Conservation (phyloP, 306 rosid species). For the Ormosia emarginata region DNA sequence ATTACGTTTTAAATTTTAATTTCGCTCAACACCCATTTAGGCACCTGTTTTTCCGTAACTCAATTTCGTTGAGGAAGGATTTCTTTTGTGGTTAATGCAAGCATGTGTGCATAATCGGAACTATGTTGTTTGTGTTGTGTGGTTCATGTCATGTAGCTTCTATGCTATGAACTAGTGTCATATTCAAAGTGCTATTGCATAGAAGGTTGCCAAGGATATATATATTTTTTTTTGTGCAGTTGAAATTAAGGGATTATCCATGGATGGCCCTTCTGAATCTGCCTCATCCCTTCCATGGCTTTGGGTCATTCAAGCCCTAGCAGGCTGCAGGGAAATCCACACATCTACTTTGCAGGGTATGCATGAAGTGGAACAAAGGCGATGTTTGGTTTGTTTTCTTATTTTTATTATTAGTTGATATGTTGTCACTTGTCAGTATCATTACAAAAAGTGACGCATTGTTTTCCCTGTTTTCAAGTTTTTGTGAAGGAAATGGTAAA, state of each 20-base stretch:
- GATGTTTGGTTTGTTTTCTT: neutral
- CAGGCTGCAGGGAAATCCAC: conserved; percentile 33
- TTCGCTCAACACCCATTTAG: neutral
- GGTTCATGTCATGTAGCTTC: neutral
- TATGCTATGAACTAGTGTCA: neutral
- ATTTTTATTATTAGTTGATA: neutral
- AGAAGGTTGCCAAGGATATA: neutral
- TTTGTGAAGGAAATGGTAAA: neutral
- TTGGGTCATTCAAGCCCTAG: conserved; percentile 74
- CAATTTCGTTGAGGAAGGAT: neutral
- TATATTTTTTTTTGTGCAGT: neutral
- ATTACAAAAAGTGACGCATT: neutral
- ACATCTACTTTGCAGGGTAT: conserved; percentile 46
- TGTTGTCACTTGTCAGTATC: neutral
- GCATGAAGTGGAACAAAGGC: neutral
- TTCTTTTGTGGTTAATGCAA: neutral
- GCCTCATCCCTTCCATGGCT: conserved; percentile 48
- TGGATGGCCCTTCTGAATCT: conserved; percentile 35
- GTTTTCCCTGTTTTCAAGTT: neutral
- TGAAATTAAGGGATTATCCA: conserved; percentile 6
- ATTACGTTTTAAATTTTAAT: too few relatives aligned
- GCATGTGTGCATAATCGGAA: neutral
- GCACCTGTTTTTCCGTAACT: too few relatives aligned
- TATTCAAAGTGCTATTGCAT: neutral
- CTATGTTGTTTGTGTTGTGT: neutral